Percentiles rank a stretch among this genome's conserved stretches.
Conservation (phyloP, 257 asterid species). For the Henckelia pumila region DNA sequence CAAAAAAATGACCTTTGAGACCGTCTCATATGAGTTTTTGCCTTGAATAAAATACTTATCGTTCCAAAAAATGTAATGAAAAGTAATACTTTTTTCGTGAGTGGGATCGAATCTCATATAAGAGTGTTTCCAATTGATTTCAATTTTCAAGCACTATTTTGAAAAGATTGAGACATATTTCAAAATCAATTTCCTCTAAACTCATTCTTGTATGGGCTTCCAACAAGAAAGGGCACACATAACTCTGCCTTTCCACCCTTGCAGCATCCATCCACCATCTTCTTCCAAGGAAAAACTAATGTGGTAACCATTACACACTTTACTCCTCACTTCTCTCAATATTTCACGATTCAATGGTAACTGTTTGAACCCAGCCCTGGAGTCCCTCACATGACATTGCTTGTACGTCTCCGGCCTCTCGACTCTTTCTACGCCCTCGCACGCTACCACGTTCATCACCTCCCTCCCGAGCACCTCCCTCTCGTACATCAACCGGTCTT, state of each 20-base stretch:
- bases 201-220: slow-evolving; percentile 31
- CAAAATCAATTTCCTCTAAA: background rate
- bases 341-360: slow-evolving; percentile 35
- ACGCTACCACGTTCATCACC: slow-evolving; percentile 54
- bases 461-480: slow-evolving; percentile 49
- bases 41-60: no score
- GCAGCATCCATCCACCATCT: slow-evolving; percentile 56
- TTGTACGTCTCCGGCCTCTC: slow-evolving; percentile 54
- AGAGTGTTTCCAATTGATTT: no score
- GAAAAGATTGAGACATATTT: background rate
- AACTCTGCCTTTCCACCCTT: slow-evolving; percentile 64
- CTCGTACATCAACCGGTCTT: slow-evolving; percentile 39
- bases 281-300: slow-evolving; percentile 43
- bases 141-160: background rate
- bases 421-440: slow-evolving; percentile 48
- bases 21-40: no score
- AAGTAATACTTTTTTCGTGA: no score
- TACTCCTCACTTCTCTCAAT: slow-evolving; percentile 39
- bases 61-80: no score
- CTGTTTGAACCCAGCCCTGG: slow-evolving; percentile 47
- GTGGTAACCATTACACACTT: slow-evolving; percentile 38
- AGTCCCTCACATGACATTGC: slow-evolving; percentile 47
- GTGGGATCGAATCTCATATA: no score
- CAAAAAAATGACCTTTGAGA: no score
- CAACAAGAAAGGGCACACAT: slow-evolving; percentile 56